Conservation (phyloP, 441 rosid species). For the Flueggea neowawraea region DNA sequence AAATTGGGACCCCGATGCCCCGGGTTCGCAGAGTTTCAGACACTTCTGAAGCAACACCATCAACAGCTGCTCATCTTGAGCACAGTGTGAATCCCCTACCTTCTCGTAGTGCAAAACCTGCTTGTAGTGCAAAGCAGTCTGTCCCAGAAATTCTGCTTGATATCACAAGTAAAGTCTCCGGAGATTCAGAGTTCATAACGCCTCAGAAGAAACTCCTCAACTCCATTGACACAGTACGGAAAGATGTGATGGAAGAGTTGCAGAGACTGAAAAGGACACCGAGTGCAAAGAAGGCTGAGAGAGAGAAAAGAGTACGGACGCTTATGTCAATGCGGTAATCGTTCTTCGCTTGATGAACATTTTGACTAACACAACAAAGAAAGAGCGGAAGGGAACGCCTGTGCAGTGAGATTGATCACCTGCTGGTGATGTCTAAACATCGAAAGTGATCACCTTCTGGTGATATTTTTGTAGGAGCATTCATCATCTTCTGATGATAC, state of each 20-base stretch:
- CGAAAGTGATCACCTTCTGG: conserved; percentile 28
- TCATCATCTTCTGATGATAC: too few species aligned
- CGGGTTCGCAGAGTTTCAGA: conserved; percentile 16
- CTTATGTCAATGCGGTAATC: conserved; percentile 79
- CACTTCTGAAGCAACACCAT: conserved; percentile 20
- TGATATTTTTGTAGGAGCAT: conserved; percentile 9
- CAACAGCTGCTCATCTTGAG: conserved; percentile 33
- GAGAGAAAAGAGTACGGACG: conserved; percentile 60
- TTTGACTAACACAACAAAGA: background rate
- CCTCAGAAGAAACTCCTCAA: conserved; percentile 83
- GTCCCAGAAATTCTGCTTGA: conserved; percentile 54
- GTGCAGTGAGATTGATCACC: conserved; percentile 36
- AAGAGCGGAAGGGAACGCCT: background rate
- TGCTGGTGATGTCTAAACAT: conserved; percentile 25
- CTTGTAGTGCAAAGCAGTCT: conserved; percentile 31
- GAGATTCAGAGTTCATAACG: conserved; percentile 54
- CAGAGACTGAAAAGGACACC: conserved; percentile 66
- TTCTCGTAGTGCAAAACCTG: conserved; percentile 31
- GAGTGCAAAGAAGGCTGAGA: conserved; percentile 50
- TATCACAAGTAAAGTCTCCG: conserved; percentile 33
- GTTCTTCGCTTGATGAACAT: conserved; percentile 8
- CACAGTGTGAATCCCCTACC: conserved; percentile 43
- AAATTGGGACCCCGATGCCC: conserved; percentile 29
- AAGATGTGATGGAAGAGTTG: conserved; percentile 68
- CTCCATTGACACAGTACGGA: conserved; percentile 71